Conservation (phyloP, 345 rosid genomes). For the Jatropha curcas region DNA sequence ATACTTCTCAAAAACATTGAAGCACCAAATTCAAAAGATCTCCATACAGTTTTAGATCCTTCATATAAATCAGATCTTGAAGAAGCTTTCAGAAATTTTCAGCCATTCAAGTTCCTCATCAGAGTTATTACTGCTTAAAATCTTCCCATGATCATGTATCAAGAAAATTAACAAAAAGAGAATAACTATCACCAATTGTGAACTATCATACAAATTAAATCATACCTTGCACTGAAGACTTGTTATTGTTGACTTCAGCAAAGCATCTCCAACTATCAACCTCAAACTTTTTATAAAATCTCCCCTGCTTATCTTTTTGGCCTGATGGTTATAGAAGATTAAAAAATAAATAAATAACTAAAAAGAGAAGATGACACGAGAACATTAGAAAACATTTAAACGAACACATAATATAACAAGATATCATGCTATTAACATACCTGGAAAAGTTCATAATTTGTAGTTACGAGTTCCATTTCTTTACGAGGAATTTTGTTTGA, state of each 20-base stretch:
- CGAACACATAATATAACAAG: not conserved
- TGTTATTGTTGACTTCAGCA: constrained; percentile 69
- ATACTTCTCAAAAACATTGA: too few species aligned
- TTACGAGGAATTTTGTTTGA: constrained; percentile 52
- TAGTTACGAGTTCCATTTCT: constrained; percentile 56
- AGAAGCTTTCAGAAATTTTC: too few species aligned
- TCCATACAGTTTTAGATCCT: too few species aligned
- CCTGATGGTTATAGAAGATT: constrained; percentile 34
- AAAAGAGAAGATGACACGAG: not conserved
- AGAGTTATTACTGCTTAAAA: too few species aligned
- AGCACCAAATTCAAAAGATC: too few species aligned
- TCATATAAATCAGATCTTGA: too few species aligned
- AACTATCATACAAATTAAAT: not conserved
- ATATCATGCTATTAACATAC: constrained; percentile 37
- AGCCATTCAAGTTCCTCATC: too few species aligned
- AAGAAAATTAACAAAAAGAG: not conserved
- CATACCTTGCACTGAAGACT: constrained; percentile 70
- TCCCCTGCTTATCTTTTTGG: constrained; percentile 55
- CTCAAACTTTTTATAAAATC: constrained; percentile 78
- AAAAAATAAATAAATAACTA: not conserved
- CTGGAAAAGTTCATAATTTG: constrained; percentile 60
- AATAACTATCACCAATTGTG: not conserved
- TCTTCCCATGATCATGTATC: too few species aligned
- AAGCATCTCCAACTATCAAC: constrained; percentile 62
- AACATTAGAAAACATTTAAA: not conserved